These are phyloP conservation scores for Chlamydomonas schloesseri DNA, from an alignment of 139 green algal species.

Conservation along the genomic window DNA sequence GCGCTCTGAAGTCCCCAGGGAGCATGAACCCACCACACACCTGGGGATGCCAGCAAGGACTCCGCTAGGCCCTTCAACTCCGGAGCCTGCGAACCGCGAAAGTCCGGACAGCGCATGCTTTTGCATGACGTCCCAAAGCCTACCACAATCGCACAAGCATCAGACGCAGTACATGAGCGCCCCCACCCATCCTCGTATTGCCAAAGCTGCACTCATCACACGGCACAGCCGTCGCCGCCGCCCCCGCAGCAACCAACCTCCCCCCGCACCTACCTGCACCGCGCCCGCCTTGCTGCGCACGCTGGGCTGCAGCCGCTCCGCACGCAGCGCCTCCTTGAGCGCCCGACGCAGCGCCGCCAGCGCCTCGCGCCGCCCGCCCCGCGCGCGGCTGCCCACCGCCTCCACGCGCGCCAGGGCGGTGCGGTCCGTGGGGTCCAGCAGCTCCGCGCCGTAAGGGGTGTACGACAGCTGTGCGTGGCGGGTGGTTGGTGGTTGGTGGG, in stretches of 20 bases:
- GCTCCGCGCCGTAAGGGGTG: constrained; percentile 11
- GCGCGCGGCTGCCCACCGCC: constrained; percentile 47
- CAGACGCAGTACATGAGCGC: too few species aligned
- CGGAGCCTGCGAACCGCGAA: too few species aligned
- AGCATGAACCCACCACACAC: too few species aligned
- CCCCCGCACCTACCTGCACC: constrained; percentile 27
- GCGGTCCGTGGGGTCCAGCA: constrained; percentile 49
- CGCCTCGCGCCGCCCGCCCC: constrained; percentile 69
- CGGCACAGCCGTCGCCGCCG: too few species aligned
- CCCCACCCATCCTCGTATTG: too few species aligned
- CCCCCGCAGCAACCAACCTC: too few species aligned
- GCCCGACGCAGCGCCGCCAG: constrained; percentile 71
- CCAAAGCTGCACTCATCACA: too few species aligned
- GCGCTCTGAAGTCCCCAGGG: too few species aligned
- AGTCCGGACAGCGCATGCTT: too few species aligned
- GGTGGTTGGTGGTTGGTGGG: too few species aligned
- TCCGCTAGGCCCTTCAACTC: constrained; percentile 65
- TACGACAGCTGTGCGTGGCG: neutral
- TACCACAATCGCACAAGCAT: too few species aligned
- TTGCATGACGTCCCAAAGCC: too few species aligned
- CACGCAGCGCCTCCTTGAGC: constrained; percentile 62
- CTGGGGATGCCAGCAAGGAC: constrained; percentile 47
- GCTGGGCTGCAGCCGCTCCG: constrained; percentile 57
- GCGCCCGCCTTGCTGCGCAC: constrained; percentile 54
- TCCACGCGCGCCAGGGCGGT: constrained; percentile 56